Evolutionary conservation across 2,329 filamentous ascomycete genomes (phyloP).

Genomic region (Berkeleyomyces basicola): DNA sequence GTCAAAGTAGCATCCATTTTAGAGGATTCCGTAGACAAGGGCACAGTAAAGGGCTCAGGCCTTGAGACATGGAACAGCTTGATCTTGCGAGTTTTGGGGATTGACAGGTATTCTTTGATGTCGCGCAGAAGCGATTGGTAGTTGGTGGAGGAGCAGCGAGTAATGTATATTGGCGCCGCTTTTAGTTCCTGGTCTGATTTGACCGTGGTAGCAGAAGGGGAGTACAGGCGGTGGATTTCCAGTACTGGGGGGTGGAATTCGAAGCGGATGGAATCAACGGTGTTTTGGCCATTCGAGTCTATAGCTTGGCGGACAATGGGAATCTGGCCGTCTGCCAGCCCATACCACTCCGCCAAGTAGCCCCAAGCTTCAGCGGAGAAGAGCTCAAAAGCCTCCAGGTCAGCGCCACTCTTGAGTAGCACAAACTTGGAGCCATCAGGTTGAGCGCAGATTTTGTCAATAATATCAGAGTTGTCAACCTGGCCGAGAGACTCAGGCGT

Average conservation of each 20-base stretch:
- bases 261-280: slow-evolving; percentile 41
- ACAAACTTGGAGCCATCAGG: slow-evolving; percentile 43
- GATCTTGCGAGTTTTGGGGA: slow-evolving; percentile 56
- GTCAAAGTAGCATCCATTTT: slow-evolving; percentile 20
- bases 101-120: slow-evolving; percentile 50
- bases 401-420: slow-evolving; percentile 52
- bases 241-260: slow-evolving; percentile 77
- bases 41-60: slow-evolving; percentile 23
- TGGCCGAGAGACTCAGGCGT: slow-evolving; percentile 50
- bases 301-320: slow-evolving; percentile 63
- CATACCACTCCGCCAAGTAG: slow-evolving; percentile 67
- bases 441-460: slow-evolving; percentile 42
- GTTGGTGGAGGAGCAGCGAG: slow-evolving; percentile 52
- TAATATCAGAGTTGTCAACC: slow-evolving; percentile 74
- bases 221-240: slow-evolving; percentile 64
- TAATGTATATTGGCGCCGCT: slow-evolving; percentile 43
- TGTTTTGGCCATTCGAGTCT: slow-evolving; percentile 48
- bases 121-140: slow-evolving; percentile 62
- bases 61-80: slow-evolving; percentile 52
- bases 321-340: slow-evolving; percentile 49
- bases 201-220: slow-evolving; percentile 39
- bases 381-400: slow-evolving; percentile 57
- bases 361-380: slow-evolving; percentile 72
- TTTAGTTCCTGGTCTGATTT: slow-evolving; percentile 43
- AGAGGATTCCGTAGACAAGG: not conserved